Base-by-base conservation (phyloP, 164 flowering plant genomes). In the Tetrastigma voinierianum region DNA sequence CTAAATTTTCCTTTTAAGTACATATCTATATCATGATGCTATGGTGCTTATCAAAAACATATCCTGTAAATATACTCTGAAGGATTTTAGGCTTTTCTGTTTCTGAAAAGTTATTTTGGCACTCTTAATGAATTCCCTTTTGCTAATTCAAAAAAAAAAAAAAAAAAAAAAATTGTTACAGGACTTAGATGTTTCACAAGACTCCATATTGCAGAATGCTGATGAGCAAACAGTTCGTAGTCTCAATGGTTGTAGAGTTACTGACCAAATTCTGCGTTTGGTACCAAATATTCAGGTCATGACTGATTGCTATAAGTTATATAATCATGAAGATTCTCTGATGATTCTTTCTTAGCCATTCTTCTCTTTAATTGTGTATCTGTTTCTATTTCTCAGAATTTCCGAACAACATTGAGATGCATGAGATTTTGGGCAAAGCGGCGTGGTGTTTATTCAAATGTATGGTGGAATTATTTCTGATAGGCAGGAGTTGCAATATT, bases 401-500 rank as follows among this genome's bases (percentile, higher is more conserved):
- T 93, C 64, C 89, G 91, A 12, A 93, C 97, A 21, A 83, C 96
- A 45, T 76, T 91, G 75, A 82, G 97, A 76, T 89, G 96, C 84
- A 81, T 93, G 91, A 84, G 87, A 64, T 81, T 88, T 72, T 89
- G 98, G 98, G 97, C 97, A 55, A 93, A 93, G 77, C 84, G 93
- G 3, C 96, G 94, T 46, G 96, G 98, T 48, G 92, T 93, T 76
- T 93, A 93, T 81, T 93, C 98, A 61, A 93, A 93, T 86, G 98
- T 93, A 73, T 66, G 85, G 40, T 4, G 40, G 24, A 48, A 69
- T 53, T n/a, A 12, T 62, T 53, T 70, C 48, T 51, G 13, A 51
- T 49, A 17, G 44, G 16, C 16, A 59, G 2, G 18, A 9, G n/a
- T 52, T 20, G 13, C 25, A 51, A 6, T 23, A 8, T 43, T 58